Evolutionary conservation across 1,284 basidiomycete genomes (phyloP), one percentile per base, ranked within the genome.

Genomic region (Rhodotorula glutinis): DNA sequence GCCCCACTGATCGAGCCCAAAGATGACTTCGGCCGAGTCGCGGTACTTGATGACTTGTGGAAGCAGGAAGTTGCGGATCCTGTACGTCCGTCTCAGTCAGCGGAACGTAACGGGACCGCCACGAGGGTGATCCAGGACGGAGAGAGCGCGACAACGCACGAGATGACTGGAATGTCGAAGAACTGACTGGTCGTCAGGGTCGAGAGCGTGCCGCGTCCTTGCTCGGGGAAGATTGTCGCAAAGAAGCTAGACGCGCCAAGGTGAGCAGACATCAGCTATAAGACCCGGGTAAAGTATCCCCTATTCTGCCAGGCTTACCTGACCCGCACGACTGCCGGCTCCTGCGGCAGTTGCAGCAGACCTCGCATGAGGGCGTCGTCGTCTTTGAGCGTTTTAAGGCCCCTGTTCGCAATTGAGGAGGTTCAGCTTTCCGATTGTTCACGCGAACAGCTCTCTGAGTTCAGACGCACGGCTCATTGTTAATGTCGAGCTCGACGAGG

Each of bases 141-240:
- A n/a, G n/a, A n/a, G n/a, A n/a, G n/a, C n/a, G n/a, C n/a, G n/a
- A n/a, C n/a, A n/a, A 47, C 65, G n/a, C 23, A 66, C 60, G 46
- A 51, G 25, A 69, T 69, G 27, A 67, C 60, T 7, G 70, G 70
- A 4, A 67, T 55, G 55, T 72, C 70, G 40, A 70, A 72, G 33
- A 54, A 67, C 19, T 60, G 53, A 19, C 57, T 61, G 16, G 59
- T 63, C 23, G 65, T 25, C 7, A 72, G 43, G 13, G 44, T 62
- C 10, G 64, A 64, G 13, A 62, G 41, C 4, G 49, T 46, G 0
- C 70, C 70, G 38, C 62, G 52, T 1, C 59, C 60, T 8, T 66
- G 27, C 13, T 71, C 66, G 4, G 53, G 38, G 54, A 68, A 71
- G n/a, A 64, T 33, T 16, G 43, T 44, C 43, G 43, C 43, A 16